Evolutionary conservation across 169 alveolate species (phyloP).

Genomic region (Plasmodium falciparum): DNA sequence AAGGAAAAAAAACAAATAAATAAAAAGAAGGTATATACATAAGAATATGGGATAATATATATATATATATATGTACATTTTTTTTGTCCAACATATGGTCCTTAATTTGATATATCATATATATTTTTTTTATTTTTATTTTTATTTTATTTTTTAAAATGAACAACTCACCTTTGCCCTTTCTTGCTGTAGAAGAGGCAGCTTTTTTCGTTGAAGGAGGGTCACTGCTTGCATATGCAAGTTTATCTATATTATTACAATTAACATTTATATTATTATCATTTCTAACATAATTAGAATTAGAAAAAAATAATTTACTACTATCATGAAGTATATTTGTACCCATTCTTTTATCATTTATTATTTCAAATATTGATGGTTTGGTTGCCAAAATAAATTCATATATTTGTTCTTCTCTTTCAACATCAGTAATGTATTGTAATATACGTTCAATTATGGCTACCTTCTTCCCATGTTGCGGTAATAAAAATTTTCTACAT

Average conservation of each 20-base stretch:
- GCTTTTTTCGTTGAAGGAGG: conserved; percentile 19
- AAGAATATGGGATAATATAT: background rate
- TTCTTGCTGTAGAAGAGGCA: conserved; percentile 10
- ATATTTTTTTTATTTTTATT: background rate
- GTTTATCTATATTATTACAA: conserved; percentile 18
- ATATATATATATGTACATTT: background rate
- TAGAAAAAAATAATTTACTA: conserved; percentile 21
- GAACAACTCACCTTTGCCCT: conserved; percentile 40
- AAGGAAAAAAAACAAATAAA: background rate
- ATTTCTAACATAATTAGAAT: background rate
- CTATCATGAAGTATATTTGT: conserved; percentile 5
- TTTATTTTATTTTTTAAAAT: background rate
- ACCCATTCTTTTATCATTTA: conserved; percentile 35
- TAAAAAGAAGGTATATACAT: background rate
- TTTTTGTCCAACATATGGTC: background rate
- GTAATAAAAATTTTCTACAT: conserved; percentile 61
- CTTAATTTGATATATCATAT: background rate
- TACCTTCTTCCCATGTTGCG: conserved; percentile 74
- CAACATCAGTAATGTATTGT: conserved; percentile 61
- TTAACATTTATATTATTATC: conserved; percentile 8
- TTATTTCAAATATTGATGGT: conserved; percentile 58
- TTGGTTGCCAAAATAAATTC: conserved; percentile 43
- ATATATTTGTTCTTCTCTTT: conserved; percentile 74
- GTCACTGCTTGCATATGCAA: conserved; percentile 13
- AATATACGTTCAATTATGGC: conserved; percentile 71